Base-by-base conservation (phyloP, 2,329 filamentous ascomycete species). In the Colletotrichum viniferum region DNA sequence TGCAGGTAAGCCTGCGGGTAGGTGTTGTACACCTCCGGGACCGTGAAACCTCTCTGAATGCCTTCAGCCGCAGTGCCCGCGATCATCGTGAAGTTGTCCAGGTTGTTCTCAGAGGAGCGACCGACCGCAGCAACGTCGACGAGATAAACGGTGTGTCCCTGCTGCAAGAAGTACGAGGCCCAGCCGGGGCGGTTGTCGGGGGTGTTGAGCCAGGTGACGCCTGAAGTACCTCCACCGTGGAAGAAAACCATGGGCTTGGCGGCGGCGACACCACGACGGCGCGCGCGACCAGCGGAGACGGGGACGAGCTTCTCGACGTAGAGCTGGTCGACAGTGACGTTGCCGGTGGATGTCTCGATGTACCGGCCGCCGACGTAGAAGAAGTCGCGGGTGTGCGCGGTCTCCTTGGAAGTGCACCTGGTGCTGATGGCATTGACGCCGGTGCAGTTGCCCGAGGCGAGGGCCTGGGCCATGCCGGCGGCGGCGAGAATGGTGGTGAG, bases 291-390 rank as follows among this genome's bases (percentile, higher is more conserved):
- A 18, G 69, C 16, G 26, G 30, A 38, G 5, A 55, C 74, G 9
- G 88, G 86, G 4, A 78, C 77, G 14, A 90, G 82, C 69, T 83
- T 84, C 81, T 91, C 89, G 30, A 90, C 87, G 76, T 90, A 90
- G 83, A 90, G 88, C 81, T 91, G 89, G 66, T 85, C 84, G 34
- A 80, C 80, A 13, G 81, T 78, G 26, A 81, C 77, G 72, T 85
- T 81, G 3, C 81, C 82, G 0, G 77, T 71, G 4, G 76, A 77
- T 56, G 82, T 78, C 26, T 79, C 48, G 30, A 79, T 80, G 74
- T 85, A 86, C 8, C 78, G 70, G 5, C 84, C 85, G 28, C 84
- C 85, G 4, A 83, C 79, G 73, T 84, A 86, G 78, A 86, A 85
- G 76, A 78, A 81, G 62, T 77, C 77, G 48, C 81, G 81, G 43